A percentile compares a stretch with the other conserved stretches of the same genome.
Evolutionary conservation across 129 eudicot genomes (phyloP).

Genomic region (Flaveria linearis): DNA sequence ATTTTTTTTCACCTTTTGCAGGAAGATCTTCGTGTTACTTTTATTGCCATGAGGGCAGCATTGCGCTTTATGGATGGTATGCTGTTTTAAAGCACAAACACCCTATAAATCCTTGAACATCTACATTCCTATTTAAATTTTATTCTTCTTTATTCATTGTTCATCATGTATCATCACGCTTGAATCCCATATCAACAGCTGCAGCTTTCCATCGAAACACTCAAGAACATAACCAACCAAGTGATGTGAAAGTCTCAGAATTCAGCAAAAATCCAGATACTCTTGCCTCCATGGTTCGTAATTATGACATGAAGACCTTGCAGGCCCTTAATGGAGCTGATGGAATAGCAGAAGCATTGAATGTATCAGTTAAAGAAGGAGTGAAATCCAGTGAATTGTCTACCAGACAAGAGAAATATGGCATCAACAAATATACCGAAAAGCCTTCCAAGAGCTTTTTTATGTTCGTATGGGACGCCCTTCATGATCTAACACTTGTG

Average conservation of each 20-base stretch:
- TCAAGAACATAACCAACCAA: constrained; percentile 23
- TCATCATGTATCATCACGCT: neutral
- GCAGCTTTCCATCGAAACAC: constrained; percentile 25
- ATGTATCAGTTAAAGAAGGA: constrained; percentile 56
- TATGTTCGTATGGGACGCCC: constrained; percentile 85
- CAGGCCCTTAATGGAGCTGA: constrained; percentile 47
- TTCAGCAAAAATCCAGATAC: constrained; percentile 59
- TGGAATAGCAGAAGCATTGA: constrained; percentile 58
- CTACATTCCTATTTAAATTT: neutral
- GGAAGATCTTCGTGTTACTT: constrained; percentile 63
- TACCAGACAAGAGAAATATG: constrained; percentile 58
- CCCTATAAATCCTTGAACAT: constrained; percentile 1
- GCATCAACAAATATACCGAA: constrained; percentile 59
- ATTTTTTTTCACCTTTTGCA: constrained; percentile 33
- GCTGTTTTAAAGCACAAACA: constrained; percentile 24
- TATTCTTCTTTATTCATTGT: constrained; percentile 2
- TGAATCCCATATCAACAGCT: constrained; percentile 29
- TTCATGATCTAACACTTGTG: constrained; percentile 70
- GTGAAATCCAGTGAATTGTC: constrained; percentile 48
- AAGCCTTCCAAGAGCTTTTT: constrained; percentile 77
- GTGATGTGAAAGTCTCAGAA: constrained; percentile 37
- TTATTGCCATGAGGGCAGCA: constrained; percentile 61
- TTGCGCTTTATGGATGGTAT: constrained; percentile 71
- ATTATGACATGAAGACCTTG: constrained; percentile 50
- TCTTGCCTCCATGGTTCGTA: constrained; percentile 65